Evolutionary conservation across 1,139 yeast species (phyloP), one percentile per base, ranked within the genome.

Genomic region (Geotrichum klebahnii): DNA sequence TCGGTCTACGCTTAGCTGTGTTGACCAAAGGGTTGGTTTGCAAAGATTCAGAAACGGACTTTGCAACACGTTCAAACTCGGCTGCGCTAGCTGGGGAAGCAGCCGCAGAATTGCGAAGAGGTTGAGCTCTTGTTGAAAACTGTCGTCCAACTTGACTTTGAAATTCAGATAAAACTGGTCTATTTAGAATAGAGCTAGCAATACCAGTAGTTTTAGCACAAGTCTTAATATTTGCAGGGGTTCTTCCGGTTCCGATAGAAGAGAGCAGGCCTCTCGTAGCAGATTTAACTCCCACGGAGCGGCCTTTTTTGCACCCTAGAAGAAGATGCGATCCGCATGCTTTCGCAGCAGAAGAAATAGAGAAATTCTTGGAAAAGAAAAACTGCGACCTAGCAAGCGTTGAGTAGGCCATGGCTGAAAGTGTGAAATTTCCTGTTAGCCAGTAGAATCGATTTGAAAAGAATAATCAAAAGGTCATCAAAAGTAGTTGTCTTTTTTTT

Each of bases 321-420:
- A 61, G 34, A 49, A 29, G 14, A 3, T 48, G 52, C 19, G 66
- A 59, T 5, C 65, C 63, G 48, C 66, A 62, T n/a, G 63, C 58
- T 40, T 50, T 53, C 3, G 65, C 62, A 2, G 59, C 57, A n/a
- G 62, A 52, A 1, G 62, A 56, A 24, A 63, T 59, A 16, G 64
- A 58, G 49, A 53, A 44, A 52, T 63, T 63, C 49, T 58, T 57
- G 52, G 59, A 53, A 46, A 63, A 63, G 59, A 63, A 63, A 58
- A 68, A 67, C 66, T 67, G 69, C 19, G 72, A 67, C 54, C 63
- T 64, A 9, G 69, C 64, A 34, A 69, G 49, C 12, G 44, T 38
- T 12, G 58, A 36, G 57, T 51, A 34, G 56, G 43, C 39, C 54
- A 53, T 52, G 16, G n/a, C 33, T 20, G 16, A 28, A 12, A 28